These are phyloP conservation scores for Volvox africanus DNA, from an alignment of 139 green algal species.

Conservation along the genomic window DNA sequence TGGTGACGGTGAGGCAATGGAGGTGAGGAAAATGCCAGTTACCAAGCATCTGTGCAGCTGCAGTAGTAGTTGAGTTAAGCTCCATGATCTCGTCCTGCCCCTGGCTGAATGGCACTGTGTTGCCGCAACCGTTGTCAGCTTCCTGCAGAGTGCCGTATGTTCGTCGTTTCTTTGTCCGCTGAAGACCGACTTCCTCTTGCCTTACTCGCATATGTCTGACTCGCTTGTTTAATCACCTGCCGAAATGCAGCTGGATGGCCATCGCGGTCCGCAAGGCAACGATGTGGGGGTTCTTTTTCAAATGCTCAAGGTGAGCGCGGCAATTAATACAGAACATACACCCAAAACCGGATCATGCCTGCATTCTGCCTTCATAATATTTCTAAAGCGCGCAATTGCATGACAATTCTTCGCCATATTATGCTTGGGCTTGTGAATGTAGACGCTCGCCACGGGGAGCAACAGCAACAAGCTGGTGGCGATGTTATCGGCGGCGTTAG, in stretches of 20 bases:
- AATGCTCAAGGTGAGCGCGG: neutral
- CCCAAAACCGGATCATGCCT: no score
- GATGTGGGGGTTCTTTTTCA: neutral
- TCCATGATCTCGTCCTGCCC: no score
- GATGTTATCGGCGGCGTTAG: conserved; percentile 47
- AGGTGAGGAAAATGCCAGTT: neutral
- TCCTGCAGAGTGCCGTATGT: no score
- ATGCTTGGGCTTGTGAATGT: neutral
- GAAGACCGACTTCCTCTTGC: no score
- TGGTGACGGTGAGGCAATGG: neutral
- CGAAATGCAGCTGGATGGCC: neutral
- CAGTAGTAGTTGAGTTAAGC: no score
- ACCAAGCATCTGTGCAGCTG: neutral
- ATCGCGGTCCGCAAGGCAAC: neutral
- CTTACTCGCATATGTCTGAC: no score
- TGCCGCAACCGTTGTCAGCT: no score
- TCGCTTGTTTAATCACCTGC: no score
- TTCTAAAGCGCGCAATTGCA: no score
- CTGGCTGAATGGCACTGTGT: no score
- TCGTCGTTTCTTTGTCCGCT: no score
- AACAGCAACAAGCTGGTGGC: conserved; percentile 57
- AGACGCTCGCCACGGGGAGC: conserved; percentile 45
- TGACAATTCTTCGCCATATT: neutral
- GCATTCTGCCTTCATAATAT: no score
- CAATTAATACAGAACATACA: neutral